Evolutionary conservation across 1,284 basidiomycete genomes (phyloP), one percentile per base, ranked within the genome.

Genomic region (Cutaneotrichosporon arboriforme): DNA sequence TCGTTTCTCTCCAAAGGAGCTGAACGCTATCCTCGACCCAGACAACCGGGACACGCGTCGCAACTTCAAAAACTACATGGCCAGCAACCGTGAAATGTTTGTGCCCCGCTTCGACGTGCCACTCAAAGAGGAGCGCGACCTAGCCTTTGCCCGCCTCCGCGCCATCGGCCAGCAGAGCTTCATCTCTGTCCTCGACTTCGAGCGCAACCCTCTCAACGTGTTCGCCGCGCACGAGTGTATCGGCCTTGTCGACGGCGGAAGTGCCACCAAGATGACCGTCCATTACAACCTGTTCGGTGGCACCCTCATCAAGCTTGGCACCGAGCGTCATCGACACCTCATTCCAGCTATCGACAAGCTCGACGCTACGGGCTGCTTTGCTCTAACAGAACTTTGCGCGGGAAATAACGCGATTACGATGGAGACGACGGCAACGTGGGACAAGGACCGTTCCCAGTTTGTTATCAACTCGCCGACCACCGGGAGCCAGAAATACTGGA

Each of bases 341-440:
- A 14, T 57, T 17, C 43, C 46, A 14, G 51, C 14, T 20, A 50
- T 57, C 21, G 51, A 57, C 44, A 17, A 13, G 1, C 42, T 57
- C 18, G 51, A 57, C 42, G 4, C 15, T 14, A 50, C 48, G 0
- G 55, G 55, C 17, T 57, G 55, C 39, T 57, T 57, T 26, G 55
- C 43, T 2, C 26, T 57, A 1, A 57, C 55, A 0, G 55, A 57
- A 26, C 38, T 57, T 1, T 18, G 31, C 1, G 38, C 35, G 15
- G 55, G 55, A 12, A 57, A 57, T 35, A 57, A 49, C 12, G 55
- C 55, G 0, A 53, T 52, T n/a, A 47, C 46, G 55, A 57, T 57
- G 55, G 47, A 52, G 51, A 57, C 55, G 12, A 57, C 55, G 8
- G 55, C 55, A 9, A 43, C 26, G 18, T 57, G 20, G 8, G 55